These are phyloP conservation scores for Trichomonas gallinae DNA, from an alignment of 208 protist genomes.

Conservation along the genomic window DNA sequence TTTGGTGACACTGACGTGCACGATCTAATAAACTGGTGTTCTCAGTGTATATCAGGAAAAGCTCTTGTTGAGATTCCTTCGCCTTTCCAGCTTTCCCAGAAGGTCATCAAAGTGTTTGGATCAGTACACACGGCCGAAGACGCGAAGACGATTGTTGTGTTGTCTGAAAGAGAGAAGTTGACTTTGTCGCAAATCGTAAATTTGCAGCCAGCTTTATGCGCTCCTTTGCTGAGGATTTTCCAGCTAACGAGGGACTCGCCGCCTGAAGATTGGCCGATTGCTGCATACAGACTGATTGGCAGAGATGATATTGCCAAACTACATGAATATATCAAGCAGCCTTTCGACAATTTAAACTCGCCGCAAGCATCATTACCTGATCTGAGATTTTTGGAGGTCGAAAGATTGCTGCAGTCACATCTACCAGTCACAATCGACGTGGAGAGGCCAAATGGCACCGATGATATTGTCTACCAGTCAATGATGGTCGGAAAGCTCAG, in stretches of 20 bases:
- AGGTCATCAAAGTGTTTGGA: not conserved
- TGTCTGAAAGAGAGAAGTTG: not conserved
- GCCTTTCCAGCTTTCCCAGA: not conserved
- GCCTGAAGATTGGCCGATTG: not conserved
- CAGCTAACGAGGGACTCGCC: not conserved
- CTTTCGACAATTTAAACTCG: not conserved
- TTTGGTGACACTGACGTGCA: not conserved
- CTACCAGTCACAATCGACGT: not conserved
- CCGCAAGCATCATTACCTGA: not conserved
- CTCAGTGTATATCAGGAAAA: not conserved
- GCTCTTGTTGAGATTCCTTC: not conserved
- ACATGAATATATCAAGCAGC: not conserved
- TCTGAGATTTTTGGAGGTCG: not conserved
- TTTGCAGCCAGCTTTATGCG: not conserved
- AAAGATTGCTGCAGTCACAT: not conserved
- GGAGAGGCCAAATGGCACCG: not conserved
- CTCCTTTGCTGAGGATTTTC: not conserved
- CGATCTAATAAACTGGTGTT: not conserved
- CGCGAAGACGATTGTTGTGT: not conserved
- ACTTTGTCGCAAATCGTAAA: not conserved
- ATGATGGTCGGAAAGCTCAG: not conserved
- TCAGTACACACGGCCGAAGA: not conserved
- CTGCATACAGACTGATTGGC: not conserved
- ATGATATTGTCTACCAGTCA: slow-evolving; percentile 2
- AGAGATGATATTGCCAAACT: not conserved